Evolutionary conservation across 169 alveolate genomes (phyloP).

Genomic region (Perkinsus marinus): DNA sequence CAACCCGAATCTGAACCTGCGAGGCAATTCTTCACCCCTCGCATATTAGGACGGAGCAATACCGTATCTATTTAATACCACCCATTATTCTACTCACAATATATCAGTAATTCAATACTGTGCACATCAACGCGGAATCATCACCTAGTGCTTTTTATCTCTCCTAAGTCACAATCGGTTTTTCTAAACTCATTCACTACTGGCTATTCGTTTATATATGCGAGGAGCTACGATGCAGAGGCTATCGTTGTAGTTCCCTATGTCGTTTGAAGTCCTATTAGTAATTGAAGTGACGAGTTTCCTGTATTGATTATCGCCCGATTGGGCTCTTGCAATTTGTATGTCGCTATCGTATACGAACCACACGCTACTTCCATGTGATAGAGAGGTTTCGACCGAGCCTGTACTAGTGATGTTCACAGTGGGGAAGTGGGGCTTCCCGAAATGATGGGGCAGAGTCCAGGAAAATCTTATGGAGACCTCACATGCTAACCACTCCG

Average conservation of each 20-base stretch:
- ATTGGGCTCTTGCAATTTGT: background rate
- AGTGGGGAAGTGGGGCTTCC: too few species aligned
- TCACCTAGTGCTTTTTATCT: background rate
- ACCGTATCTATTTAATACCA: background rate
- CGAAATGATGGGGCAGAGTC: too few species aligned
- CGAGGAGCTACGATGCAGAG: background rate
- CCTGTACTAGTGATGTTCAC: too few species aligned
- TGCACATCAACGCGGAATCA: background rate
- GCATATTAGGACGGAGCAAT: background rate
- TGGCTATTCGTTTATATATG: background rate
- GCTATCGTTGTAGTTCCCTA: background rate
- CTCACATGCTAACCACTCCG: too few species aligned
- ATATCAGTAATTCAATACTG: background rate
- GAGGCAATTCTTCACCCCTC: background rate
- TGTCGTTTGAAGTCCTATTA: background rate
- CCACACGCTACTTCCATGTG: background rate
- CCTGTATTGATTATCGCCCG: background rate
- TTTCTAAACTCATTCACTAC: background rate
- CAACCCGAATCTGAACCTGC: background rate
- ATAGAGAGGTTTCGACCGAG: too few species aligned
- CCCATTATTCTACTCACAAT: too few species aligned
- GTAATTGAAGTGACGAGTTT: background rate
- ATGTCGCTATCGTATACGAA: background rate
- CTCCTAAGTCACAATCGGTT: background rate
- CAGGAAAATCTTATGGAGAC: too few species aligned